A percentile compares a stretch with the other conserved stretches of the same genome.
Evolutionary conservation across 495 filamentous ascomycete species (phyloP).

Genomic region (Haplographium delicatum): DNA sequence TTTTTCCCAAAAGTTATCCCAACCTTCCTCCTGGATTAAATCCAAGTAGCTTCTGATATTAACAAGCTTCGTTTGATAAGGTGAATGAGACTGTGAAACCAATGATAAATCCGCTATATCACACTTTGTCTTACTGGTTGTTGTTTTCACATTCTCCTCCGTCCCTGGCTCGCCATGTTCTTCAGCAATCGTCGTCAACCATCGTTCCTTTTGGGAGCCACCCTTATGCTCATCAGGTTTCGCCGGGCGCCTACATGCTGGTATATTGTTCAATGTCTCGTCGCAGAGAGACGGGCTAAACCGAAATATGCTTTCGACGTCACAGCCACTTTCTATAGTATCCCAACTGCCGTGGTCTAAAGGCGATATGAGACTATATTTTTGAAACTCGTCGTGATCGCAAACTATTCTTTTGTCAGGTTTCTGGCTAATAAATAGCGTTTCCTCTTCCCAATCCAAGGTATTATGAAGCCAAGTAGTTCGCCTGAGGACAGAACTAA

Average conservation of each 20-base stretch:
- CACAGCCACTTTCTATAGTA: not conserved
- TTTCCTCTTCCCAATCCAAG: not conserved
- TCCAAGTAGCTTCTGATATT: not conserved
- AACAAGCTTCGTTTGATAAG: not conserved
- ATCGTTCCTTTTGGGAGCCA: not conserved
- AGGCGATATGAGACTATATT: not conserved
- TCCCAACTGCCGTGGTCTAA: not conserved
- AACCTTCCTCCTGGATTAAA: not conserved
- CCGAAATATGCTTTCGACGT: not conserved
- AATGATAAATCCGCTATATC: not conserved
- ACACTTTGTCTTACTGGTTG: not conserved
- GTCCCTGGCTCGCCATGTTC: no score
- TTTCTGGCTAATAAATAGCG: not conserved
- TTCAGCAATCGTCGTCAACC: conserved; percentile 1
- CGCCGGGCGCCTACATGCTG: not conserved
- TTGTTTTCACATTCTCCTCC: not conserved
- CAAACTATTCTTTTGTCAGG: not conserved
- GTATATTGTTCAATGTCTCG: not conserved
- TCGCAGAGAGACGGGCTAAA: not conserved
- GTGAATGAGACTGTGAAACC: not conserved
- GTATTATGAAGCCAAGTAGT: not conserved
- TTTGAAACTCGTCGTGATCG: not conserved
- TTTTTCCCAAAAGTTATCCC: not conserved
- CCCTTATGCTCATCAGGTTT: not conserved
- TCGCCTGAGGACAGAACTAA: not conserved